Percentiles rank a stretch among this genome's conserved stretches.
These are phyloP conservation scores for Chlorokybus atmophyticus DNA, from an alignment of 139 green algal genomes.

Conservation along the genomic window DNA sequence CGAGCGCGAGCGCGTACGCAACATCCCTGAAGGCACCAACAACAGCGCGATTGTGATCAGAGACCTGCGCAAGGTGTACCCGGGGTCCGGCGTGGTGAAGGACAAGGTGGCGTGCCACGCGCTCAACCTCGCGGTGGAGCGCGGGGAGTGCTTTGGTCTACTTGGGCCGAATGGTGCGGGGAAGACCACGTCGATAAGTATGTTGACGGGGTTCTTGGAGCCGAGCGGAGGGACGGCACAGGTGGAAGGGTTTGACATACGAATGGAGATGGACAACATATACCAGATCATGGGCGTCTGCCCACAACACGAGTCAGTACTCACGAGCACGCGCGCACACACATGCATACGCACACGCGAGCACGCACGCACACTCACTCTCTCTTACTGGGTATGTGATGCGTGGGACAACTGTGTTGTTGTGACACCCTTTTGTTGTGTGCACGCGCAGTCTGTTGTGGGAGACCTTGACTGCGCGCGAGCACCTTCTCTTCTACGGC, in stretches of 20 bases:
- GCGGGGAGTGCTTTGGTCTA: conserved; percentile 55
- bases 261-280: conserved; percentile 54
- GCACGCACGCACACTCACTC: too few relatives aligned
- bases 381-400: too few relatives aligned
- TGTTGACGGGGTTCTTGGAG: conserved; percentile 27
- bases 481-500: conserved; percentile 88
- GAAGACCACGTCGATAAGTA: conserved; percentile 49
- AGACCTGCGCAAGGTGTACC: conserved; percentile 62
- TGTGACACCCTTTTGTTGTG: too few relatives aligned
- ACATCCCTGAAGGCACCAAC: too few relatives aligned
- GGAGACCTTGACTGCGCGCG: conserved; percentile 64
- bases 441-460: conserved; percentile 87
- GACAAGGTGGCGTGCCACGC: conserved; percentile 13
- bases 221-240: conserved; percentile 1
- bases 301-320: conserved; percentile 39
- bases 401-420: too few relatives aligned
- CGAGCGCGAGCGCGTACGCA: too few relatives aligned
- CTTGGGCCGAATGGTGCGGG: conserved; percentile 77
- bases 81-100: conserved; percentile 35
- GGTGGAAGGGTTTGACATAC: conserved; percentile 16
- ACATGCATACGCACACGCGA: too few relatives aligned
- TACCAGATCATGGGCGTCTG: conserved; percentile 51
- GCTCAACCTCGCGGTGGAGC: conserved; percentile 37
- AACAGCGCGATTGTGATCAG: conserved; percentile 55
- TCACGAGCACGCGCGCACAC: too few relatives aligned